Percentiles rank a stretch among this genome's conserved stretches.
Evolutionary conservation across 1,284 basidiomycete genomes (phyloP).

Genomic region (Fomitopsis palustris): DNA sequence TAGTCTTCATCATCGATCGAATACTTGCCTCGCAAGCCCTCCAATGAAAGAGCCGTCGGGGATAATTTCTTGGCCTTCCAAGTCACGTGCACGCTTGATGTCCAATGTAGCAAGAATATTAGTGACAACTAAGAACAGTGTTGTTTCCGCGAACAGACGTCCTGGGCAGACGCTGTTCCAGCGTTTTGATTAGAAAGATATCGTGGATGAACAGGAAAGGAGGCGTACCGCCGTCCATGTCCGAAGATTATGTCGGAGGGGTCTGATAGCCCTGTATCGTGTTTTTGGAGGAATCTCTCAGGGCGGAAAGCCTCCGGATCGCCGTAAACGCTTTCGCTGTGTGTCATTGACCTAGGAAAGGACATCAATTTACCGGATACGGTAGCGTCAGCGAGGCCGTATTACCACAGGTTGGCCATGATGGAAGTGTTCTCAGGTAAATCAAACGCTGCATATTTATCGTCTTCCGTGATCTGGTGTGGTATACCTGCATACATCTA

Average conservation of each 20-base stretch:
- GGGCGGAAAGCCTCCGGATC: no score
- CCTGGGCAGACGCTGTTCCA: not conserved
- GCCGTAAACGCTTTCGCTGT: no score
- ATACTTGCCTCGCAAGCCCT: not conserved
- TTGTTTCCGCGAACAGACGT: conserved; percentile 1
- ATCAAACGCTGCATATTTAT: not conserved
- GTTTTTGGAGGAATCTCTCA: no score
- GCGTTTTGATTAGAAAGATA: no score
- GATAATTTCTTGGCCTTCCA: not conserved
- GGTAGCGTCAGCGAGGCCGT: no score
- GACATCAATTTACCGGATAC: no score
- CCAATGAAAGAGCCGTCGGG: not conserved
- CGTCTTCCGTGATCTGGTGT: not conserved
- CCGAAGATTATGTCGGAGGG: no score
- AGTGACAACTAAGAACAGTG: not conserved
- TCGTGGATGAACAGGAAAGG: no score
- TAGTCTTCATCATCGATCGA: not conserved
- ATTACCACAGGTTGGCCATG: no score
- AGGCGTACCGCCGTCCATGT: no score
- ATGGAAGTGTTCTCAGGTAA: not conserved
- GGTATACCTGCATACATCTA: not conserved
- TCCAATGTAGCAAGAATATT: conserved; percentile 4
- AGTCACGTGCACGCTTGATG: not conserved
- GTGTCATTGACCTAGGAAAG: no score
- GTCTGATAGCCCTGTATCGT: no score